These are phyloP conservation scores for Adansonia grandidieri DNA, from an alignment of 441 rosid species.

Conservation along the genomic window DNA sequence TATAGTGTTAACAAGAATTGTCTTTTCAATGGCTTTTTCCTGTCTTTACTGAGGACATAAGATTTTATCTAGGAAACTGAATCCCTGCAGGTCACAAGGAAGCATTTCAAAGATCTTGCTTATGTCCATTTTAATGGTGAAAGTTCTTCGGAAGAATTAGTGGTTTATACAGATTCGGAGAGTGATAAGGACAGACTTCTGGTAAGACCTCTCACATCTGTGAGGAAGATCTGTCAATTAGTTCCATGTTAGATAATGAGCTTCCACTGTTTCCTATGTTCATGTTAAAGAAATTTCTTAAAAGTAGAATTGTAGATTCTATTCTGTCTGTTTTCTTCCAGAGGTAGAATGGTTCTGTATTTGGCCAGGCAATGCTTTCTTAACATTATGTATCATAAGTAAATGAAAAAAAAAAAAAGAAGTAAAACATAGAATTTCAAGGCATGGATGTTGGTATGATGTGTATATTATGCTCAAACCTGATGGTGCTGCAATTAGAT, in stretches of 20 bases:
- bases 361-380: slow-evolving; percentile 8
- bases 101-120: slow-evolving; percentile 76
- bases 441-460: background rate
- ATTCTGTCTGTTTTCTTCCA: slow-evolving; percentile 15
- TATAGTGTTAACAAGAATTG: background rate
- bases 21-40: background rate
- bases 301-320: background rate
- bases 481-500: slow-evolving; percentile 14
- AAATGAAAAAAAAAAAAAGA: background rate
- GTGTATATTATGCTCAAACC: slow-evolving; percentile 14
- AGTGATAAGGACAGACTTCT: slow-evolving; percentile 59
- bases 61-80: slow-evolving; percentile 4
- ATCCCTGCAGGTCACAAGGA: slow-evolving; percentile 54
- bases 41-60: background rate
- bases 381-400: background rate
- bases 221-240: slow-evolving; percentile 3
- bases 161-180: slow-evolving; percentile 72
- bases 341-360: slow-evolving; percentile 2
- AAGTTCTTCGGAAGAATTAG: slow-evolving; percentile 49
- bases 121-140: slow-evolving; percentile 47
- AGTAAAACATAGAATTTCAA: background rate
- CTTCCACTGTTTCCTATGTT: slow-evolving; percentile 11
- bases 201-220: slow-evolving; percentile 51
- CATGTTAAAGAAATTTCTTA: background rate
- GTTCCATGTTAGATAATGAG: slow-evolving; percentile 6